Base-by-base conservation (phyloP, 176 grass and related monocot genomes). In the Rhynchospora tenuis region DNA sequence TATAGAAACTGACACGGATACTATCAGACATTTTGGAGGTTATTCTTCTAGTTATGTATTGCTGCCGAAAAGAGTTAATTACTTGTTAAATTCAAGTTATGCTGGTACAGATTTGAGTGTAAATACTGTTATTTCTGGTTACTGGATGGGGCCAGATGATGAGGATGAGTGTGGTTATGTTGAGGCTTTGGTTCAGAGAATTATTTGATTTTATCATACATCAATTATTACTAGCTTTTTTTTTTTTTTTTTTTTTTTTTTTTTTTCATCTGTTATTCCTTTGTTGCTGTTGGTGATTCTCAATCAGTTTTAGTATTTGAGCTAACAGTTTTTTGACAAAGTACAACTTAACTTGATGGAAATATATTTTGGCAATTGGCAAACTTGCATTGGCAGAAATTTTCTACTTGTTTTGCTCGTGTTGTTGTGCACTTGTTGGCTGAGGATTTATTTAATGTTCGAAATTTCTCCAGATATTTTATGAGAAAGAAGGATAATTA, bases 201-300 rank as follows among this genome's bases (percentile, higher is more conserved):
- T 82, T 29, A 54, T 13, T 82, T 82, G 59, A 82, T 51, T 82
- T 70, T 70, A n/a, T n/a, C n/a, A n/a, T n/a, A n/a, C n/a, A n/a
- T n/a, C n/a, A n/a, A n/a, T n/a, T n/a, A n/a, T n/a, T n/a, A n/a
- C n/a, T n/a, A n/a, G n/a, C n/a, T 6, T 70, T n/a, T 64, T 8
- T 64, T 64, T 4, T 64, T 79, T 9, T 70, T 70, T 6, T 70
- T n/a, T 64, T 8, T 64, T 64, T 4, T 64, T 79, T 9, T 79
- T 9, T 9, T 38, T 0, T 78, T 78, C 16, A 0, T n/a, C 3
- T 1, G 9, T 11, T 15, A 82, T 1, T 50, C 1, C 38, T 69
- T 3, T 19, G 33, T 82, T 82, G 60, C 16, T 81, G 47, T 46
- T 16, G n/a, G 55, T 7, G 56, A 59, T 43, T 81, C 29, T 62